Evolutionary conservation across 1,284 basidiomycete species (phyloP), one percentile per base, ranked within the genome.

Genomic region (Ganoderma leucocontextum): DNA sequence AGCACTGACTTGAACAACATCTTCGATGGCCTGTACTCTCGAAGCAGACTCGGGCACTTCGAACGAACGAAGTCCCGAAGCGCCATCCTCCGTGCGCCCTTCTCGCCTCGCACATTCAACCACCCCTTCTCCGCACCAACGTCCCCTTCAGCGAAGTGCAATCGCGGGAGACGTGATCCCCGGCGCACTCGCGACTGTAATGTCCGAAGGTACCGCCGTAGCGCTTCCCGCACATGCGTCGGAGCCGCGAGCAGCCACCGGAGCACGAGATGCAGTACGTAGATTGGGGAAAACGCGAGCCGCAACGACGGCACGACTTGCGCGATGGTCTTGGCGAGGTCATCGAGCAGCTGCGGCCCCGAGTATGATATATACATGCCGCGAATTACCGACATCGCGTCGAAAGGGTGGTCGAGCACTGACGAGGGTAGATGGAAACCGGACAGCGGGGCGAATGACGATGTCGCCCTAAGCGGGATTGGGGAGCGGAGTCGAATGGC

Each of bases 1-100:
- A 61, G 35, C 8, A 79, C 85, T 71, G 66, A 91, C 91, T 85
- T 90, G 74, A 82, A 83, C 52, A 93, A 80, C 89, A 89, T 92
- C 90, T 89, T 91, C 9, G 85, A 77, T 4, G 91, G 87, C 29
- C 76, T 78, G 72, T 89, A 93, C 59, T 79, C 77, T 39, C 78
- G 79, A 70, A 83, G 83, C 60, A 93, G 78, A 71, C 86, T 88
- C 29, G 85, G 85, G 75, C 90, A 91, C 70, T 82, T 81, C 35
- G 81, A 79, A 74, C 89, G 83, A 7, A 93, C 78, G 63, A 93
- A 78, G 19, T 84, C 80, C 61, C 81, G 82, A 49, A 92, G 77
- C 1, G 87, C 84, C 25, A 82, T 69, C 4, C 66, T 39, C 12
- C 71, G 66, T 8, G 75, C 71, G 19, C 78, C 78, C 10, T 81